Conservation (phyloP, 2,329 filamentous ascomycete species). For the Dothistroma septosporum region DNA sequence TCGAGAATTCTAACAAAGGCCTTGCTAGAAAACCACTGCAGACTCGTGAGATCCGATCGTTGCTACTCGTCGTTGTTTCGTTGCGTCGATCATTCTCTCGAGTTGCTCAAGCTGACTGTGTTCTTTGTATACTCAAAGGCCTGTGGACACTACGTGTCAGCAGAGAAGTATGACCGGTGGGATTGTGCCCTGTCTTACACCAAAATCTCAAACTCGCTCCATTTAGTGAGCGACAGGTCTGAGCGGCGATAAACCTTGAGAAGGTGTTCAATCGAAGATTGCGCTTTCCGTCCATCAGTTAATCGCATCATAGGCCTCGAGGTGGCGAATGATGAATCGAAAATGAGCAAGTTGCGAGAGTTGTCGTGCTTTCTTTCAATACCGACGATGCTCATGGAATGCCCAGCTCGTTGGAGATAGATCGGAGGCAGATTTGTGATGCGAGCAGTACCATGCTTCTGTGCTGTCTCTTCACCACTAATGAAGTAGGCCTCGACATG, state of each 20-base stretch:
- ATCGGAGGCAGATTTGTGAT: conserved; percentile 73
- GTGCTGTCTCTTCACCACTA: conserved; percentile 43
- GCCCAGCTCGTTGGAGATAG: conserved; percentile 86
- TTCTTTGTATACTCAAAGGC: background rate
- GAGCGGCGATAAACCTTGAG: conserved; percentile 72
- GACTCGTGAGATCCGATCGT: background rate
- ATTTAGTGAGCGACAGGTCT: conserved; percentile 62
- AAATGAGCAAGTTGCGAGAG: conserved; percentile 68
- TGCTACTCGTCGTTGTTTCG: background rate
- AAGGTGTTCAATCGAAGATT: conserved; percentile 44
- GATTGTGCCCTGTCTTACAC: conserved; percentile 20
- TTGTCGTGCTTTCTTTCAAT: conserved; percentile 67
- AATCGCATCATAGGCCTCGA: conserved; percentile 60
- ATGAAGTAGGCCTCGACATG: conserved; percentile 73
- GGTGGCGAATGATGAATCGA: conserved; percentile 80
- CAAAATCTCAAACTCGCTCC: conserved; percentile 67
- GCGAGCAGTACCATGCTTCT: conserved; percentile 59
- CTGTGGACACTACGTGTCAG: background rate
- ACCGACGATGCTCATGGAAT: conserved; percentile 87
- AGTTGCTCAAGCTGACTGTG: background rate
- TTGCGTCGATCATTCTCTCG: background rate
- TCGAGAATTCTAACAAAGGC: background rate
- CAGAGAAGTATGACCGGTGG: background rate
- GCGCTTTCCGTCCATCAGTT: conserved; percentile 44
- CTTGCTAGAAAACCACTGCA: background rate